Conservation (phyloP, 148 eudicot genomes). For the Arbutus unedo region DNA sequence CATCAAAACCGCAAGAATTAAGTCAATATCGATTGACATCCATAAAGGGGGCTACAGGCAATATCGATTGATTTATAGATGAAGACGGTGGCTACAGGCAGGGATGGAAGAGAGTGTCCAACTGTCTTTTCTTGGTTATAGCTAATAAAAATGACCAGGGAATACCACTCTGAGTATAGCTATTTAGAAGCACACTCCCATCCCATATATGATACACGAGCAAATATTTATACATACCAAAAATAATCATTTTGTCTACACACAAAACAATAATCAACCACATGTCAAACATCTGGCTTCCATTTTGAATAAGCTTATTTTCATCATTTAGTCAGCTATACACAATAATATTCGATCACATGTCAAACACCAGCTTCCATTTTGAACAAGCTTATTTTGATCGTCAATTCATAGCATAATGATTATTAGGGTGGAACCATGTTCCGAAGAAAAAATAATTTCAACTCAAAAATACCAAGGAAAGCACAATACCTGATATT, state of each 20-base stretch:
- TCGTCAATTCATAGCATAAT: not conserved
- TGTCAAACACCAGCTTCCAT: not conserved
- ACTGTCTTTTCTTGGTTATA: not conserved
- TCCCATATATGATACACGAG: not conserved
- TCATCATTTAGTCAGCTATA: not conserved
- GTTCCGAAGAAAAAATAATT: not conserved
- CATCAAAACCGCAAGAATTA: not conserved
- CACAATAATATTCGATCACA: not conserved
- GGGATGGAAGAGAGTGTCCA: not conserved
- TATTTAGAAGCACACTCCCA: not conserved
- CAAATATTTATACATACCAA: not conserved
- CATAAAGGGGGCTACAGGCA: not conserved
- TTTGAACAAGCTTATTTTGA: not conserved
- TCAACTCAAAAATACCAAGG: not conserved
- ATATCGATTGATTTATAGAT: not conserved
- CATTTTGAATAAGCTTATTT: not conserved
- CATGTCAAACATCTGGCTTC: not conserved
- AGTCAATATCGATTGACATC: not conserved
- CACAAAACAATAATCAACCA: not conserved
- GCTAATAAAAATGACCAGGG: not conserved
- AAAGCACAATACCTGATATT: constrained; percentile 64
- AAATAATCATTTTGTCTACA: not conserved
- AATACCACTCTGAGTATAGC: not conserved
- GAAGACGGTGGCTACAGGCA: not conserved
- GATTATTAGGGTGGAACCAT: not conserved